Evolutionary conservation across 768 basidiomycete species (phyloP).

Genomic region (Paxillus involutus): DNA sequence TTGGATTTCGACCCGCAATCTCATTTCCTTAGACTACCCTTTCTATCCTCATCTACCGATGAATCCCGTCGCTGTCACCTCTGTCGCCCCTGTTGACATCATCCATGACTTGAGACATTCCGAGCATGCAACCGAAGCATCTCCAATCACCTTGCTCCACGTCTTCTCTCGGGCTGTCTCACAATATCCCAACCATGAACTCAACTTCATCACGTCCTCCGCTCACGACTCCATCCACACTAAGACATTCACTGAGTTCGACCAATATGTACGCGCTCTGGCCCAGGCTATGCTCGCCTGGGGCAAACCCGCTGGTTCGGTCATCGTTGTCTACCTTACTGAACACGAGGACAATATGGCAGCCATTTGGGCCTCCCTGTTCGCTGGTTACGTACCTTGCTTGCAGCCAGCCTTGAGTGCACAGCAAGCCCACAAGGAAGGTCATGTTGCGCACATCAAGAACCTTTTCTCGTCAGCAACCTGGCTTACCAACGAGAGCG

Average conservation of each 20-base stretch:
- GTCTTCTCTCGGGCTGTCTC: conserved; percentile 19
- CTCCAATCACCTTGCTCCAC: conserved; percentile 20
- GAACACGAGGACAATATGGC: conserved; percentile 35
- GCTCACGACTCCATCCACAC: conserved; percentile 30
- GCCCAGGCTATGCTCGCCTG: conserved; percentile 21
- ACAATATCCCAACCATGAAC: conserved; percentile 24
- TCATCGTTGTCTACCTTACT: conserved; percentile 29
- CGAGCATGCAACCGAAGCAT: conserved; percentile 5
- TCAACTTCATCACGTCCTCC: conserved; percentile 28
- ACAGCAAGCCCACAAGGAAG: conserved; percentile 31
- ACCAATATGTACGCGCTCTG: conserved; percentile 14
- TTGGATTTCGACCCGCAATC: background rate
- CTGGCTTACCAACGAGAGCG: conserved; percentile 31
- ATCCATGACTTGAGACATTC: conserved; percentile 10
- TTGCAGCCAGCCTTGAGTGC: conserved; percentile 33
- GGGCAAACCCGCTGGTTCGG: conserved; percentile 25
- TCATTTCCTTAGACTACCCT: background rate
- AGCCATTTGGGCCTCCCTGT: conserved; percentile 30
- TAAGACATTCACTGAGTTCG: conserved; percentile 23
- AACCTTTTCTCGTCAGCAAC: conserved; percentile 29
- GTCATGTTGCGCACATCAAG: conserved; percentile 29
- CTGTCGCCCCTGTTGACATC: conserved; percentile 7
- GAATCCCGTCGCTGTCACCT: conserved; percentile 4
- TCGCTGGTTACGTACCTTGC: conserved; percentile 31
- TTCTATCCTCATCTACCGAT: conserved; percentile 1